Base-by-base conservation (phyloP, 2,329 filamentous ascomycete genomes). In the Fusarium liriodendri region DNA sequence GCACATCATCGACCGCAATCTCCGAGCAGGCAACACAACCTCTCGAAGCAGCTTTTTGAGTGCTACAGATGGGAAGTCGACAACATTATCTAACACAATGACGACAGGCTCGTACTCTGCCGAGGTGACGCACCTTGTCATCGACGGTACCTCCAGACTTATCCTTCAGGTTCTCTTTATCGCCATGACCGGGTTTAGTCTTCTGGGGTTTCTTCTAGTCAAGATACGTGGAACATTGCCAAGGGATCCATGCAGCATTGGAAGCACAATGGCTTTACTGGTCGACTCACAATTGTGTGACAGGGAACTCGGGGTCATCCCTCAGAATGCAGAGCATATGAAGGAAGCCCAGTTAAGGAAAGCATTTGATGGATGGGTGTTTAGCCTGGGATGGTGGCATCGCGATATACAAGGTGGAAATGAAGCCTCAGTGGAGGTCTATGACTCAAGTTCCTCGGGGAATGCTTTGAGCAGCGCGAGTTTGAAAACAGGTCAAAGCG, bases 201-300 rank as follows among this genome's bases (percentile, higher is more conserved):
- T 35, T 1, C 1, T 33, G 2, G 29, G 32, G 6, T 55, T 33
- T 55, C n/a, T 33, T 35, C 13, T 35, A 9, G 52, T 35, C 52
- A 55, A 35, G 29, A 33, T 55, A 33, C 27, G 29, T 14, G 52
- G 52, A 10, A 55, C 32, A 25, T 8, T 55, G 4, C 52, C 52
- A 20, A 32, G 52, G 13, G 25, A 55, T 33, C 32, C 20, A 22
- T 55, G 52, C 11, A 55, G 11, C 11, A 55, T 55, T 16, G 42
- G 42, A 10, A 67, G 59, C 16, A 55, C 27, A 18, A 61, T 70
- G 67, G 13, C 64, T 5, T 37, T 67, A 5, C 59, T 70, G n/a
- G 54, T 42, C n/a, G 64, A 60, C 35, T 70, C 64, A 5, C 64
- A 52, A 16, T 22, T 70, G 2, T 67, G 67, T 18, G 42, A 70